These are phyloP conservation scores for Entomortierella lignicola DNA, from an alignment of 192 early-diverging fungal species.

Conservation along the genomic window DNA sequence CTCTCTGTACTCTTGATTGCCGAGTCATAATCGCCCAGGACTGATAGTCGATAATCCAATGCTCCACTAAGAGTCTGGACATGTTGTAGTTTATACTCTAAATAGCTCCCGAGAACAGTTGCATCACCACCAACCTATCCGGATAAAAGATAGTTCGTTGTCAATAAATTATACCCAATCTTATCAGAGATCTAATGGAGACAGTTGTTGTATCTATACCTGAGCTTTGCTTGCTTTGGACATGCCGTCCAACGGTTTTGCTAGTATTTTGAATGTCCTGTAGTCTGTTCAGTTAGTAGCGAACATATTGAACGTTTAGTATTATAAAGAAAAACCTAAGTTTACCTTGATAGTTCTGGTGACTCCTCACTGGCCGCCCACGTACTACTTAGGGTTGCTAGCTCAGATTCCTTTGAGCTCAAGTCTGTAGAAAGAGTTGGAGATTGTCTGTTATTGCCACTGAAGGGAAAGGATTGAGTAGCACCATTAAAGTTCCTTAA, in stretches of 20 bases:
- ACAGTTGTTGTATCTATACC: constrained; percentile 7
- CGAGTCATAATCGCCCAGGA: constrained; percentile 52
- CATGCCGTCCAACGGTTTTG: constrained; percentile 49
- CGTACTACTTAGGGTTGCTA: constrained; percentile 29
- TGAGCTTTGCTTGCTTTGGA: constrained; percentile 52
- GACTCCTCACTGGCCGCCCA: constrained; percentile 29
- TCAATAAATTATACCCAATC: no score
- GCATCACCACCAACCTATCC: constrained; percentile 48
- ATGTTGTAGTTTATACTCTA: constrained; percentile 54
- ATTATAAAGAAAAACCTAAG: no score
- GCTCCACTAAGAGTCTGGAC: constrained; percentile 51
- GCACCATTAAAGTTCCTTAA: no score
- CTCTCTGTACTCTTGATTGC: constrained; percentile 55
- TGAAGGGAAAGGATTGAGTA: no score
- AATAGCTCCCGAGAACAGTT: constrained; percentile 40
- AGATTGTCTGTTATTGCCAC: no score
- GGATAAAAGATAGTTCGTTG: not conserved
- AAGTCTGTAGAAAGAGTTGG: constrained; percentile 13
- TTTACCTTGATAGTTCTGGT: constrained; percentile 41
- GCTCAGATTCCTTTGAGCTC: constrained; percentile 47
- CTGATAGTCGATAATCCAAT: constrained; percentile 50
- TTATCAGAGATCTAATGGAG: no score
- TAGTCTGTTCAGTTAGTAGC: not conserved
- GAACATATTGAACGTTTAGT: not conserved
- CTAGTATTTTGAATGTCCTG: constrained; percentile 36